Evolutionary conservation across 768 basidiomycete species (phyloP).

Genomic region (Dacryopinax primogenitus): DNA sequence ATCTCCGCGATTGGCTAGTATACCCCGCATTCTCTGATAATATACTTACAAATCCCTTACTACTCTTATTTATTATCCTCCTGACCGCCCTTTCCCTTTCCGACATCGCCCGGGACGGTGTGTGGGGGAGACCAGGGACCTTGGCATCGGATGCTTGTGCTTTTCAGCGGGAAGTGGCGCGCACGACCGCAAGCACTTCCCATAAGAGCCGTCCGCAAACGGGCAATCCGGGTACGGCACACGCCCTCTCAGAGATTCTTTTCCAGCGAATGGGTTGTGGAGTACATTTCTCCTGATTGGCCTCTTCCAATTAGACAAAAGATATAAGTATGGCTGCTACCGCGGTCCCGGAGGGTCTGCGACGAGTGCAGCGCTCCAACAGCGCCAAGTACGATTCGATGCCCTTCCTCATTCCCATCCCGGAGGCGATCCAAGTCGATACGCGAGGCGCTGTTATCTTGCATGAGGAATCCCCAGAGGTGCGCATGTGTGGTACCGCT

Average conservation of each 20-base stretch:
- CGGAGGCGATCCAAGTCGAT: conserved; percentile 85
- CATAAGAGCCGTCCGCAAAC: conserved; percentile 8
- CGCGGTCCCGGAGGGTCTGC: neutral
- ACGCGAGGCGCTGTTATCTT: conserved; percentile 88
- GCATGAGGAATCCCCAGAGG: conserved; percentile 88
- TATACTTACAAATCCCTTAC: neutral
- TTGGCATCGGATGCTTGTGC: neutral
- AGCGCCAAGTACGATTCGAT: conserved; percentile 14
- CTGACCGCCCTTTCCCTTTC: neutral
- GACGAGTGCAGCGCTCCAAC: neutral
- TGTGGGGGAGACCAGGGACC: neutral
- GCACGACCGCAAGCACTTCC: neutral
- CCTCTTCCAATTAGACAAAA: neutral
- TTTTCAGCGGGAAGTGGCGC: neutral
- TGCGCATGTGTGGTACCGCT: conserved; percentile 28
- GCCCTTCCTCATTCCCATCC: conserved; percentile 48
- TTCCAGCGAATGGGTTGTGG: neutral
- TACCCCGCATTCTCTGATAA: conserved; percentile 11
- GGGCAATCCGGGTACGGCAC: neutral
- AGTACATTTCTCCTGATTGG: neutral
- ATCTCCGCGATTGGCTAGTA: conserved; percentile 63
- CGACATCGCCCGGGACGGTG: neutral
- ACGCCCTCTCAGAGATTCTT: neutral
- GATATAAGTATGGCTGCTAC: neutral
- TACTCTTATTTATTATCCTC: neutral